Conservation (phyloP, 305 asterid genomes). For the Rubia tinctorum region DNA sequence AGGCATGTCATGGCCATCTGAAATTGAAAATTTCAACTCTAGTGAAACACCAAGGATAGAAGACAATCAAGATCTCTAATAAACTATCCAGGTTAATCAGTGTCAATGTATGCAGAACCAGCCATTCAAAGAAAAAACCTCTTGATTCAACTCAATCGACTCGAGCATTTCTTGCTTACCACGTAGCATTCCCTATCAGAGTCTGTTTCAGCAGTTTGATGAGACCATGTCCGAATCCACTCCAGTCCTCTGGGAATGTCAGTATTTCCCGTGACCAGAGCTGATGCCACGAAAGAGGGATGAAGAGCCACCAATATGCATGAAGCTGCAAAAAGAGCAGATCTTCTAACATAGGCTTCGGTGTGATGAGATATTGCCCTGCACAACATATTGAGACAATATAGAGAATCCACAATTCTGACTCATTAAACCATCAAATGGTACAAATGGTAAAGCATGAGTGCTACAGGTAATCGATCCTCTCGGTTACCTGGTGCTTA, state of each 20-base stretch:
- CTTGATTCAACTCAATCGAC: background rate
- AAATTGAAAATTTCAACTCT: constrained; percentile 14
- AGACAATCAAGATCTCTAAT: background rate
- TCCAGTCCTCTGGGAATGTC: constrained; percentile 80
- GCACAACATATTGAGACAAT: constrained; percentile 20
- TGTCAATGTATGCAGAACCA: background rate
- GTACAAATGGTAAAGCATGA: background rate
- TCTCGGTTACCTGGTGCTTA: constrained; percentile 62
- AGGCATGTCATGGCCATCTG: constrained; percentile 92
- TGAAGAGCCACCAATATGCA: constrained; percentile 80
- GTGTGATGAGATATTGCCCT: constrained; percentile 77
- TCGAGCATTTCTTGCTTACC: constrained; percentile 36
- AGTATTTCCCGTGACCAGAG: constrained; percentile 57
- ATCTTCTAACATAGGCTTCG: constrained; percentile 88
- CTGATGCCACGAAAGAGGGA: constrained; percentile 90
- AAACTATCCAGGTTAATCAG: background rate
- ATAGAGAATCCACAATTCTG: constrained; percentile 9
- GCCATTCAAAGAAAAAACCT: background rate
- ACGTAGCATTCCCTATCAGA: constrained; percentile 79
- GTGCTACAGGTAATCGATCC: background rate
- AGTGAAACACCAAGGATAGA: constrained; percentile 5
- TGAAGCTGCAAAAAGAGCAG: constrained; percentile 90
- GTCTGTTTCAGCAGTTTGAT: constrained; percentile 75
- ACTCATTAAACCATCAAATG: background rate
- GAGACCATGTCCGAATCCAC: constrained; percentile 86